phyloP scores from a whole-genome alignment of 257 asterid species.

The Solanum pennellii region DNA sequence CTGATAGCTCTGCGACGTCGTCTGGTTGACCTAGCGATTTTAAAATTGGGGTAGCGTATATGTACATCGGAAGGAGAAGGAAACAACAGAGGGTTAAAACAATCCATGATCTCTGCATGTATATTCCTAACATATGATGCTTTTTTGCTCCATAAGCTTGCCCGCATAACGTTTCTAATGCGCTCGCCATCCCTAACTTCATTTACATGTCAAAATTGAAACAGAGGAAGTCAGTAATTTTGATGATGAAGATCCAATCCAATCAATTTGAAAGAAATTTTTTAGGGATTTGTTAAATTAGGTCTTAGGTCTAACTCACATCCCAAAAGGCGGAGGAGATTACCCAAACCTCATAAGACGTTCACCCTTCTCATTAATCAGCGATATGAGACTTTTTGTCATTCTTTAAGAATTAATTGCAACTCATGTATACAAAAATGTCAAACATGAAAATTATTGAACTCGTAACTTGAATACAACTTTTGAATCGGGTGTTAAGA shows the following conservation, averaged over 20 bases:
- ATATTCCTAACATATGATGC: constrained; percentile 17
- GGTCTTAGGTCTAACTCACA: too few relatives aligned
- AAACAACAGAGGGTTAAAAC: constrained; percentile 7
- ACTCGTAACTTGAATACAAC: too few relatives aligned
- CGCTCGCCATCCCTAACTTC: constrained; percentile 36
- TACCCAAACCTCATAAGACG: too few relatives aligned
- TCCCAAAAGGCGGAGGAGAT: too few relatives aligned
- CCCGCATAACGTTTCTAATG: constrained; percentile 30
- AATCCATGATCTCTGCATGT: constrained; percentile 27
- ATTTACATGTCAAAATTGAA: not conserved
- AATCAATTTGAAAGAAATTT: not conserved
- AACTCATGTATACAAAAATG: not conserved
- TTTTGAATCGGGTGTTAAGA: too few relatives aligned
- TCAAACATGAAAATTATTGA: too few relatives aligned
- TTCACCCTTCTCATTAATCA: too few relatives aligned
- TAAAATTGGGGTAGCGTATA: constrained; percentile 19
- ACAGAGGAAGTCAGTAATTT: not conserved
- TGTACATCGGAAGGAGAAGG: constrained; percentile 14
- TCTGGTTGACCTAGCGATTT: constrained; percentile 20
- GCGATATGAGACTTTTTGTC: too few relatives aligned
- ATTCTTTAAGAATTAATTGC: too few relatives aligned
- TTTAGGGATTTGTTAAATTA: too few relatives aligned
- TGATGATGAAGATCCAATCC: not conserved
- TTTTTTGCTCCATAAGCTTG: constrained; percentile 29
- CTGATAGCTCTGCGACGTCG: constrained; percentile 22